Evolutionary conservation across 352 stramenopile genomes (phyloP).

Genomic region (Globisporangium apiculatum): DNA sequence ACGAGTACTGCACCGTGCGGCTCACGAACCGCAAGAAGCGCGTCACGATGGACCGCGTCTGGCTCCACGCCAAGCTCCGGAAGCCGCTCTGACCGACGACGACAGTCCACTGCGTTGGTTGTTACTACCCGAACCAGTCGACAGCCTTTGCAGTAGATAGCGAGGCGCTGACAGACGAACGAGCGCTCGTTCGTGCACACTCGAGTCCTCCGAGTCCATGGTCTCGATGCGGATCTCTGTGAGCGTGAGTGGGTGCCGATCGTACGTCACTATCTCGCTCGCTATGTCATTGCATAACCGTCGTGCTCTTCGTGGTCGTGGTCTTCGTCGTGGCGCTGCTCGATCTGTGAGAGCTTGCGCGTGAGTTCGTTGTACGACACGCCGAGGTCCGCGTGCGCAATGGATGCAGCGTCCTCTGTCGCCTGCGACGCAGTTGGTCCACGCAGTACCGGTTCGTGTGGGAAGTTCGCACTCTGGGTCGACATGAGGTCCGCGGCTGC

Average conservation of each 20-base stretch:
- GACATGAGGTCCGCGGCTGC: conserved; percentile 18
- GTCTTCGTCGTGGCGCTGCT: conserved; percentile 4
- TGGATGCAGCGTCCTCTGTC: background rate
- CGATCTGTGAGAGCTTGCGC: background rate
- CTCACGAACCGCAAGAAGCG: conserved; percentile 66
- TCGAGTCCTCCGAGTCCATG: background rate
- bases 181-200: background rate
- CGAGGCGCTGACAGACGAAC: too few species aligned
- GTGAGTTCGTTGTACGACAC: conserved; percentile 1
- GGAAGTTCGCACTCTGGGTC: conserved; percentile 16
- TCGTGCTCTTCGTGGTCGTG: background rate
- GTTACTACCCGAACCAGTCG: too few species aligned
- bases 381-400: background rate
- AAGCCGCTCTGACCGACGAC: conserved; percentile 20
- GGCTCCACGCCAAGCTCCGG: conserved; percentile 66
- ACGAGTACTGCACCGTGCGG: conserved; percentile 71
- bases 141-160: too few species aligned
- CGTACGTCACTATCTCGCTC: too few species aligned
- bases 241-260: background rate
- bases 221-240: too few species aligned
- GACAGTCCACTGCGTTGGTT: background rate
- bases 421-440: background rate
- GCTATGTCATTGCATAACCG: too few species aligned
- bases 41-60: conserved; percentile 73
- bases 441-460: conserved; percentile 17